phyloP scores from a whole-genome alignment of 345 rosid genomes.

The Bretschneidera sinensis region DNA sequence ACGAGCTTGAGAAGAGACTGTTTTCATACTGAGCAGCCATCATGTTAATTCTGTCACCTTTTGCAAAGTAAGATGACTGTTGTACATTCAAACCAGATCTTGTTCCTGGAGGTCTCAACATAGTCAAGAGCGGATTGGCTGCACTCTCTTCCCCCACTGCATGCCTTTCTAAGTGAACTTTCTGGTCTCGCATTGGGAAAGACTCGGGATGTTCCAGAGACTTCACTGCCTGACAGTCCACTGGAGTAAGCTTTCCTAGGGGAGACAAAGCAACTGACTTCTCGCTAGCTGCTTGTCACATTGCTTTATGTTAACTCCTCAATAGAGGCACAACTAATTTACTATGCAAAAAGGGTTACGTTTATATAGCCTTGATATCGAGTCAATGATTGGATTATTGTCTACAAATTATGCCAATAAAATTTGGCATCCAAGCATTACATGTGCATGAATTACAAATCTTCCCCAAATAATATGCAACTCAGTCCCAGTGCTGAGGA shows the following conservation, averaged over 20 bases:
- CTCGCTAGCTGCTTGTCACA: slow-evolving; percentile 25
- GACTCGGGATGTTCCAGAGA: slow-evolving; percentile 24
- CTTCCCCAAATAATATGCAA: too few relatives aligned
- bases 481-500: too few relatives aligned
- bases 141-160: slow-evolving; percentile 33
- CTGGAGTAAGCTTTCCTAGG: slow-evolving; percentile 22
- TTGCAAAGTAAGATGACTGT: slow-evolving; percentile 19
- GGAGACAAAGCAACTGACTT: slow-evolving; percentile 23
- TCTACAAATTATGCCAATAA: too few relatives aligned
- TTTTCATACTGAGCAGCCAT: slow-evolving; percentile 39
- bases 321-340: slow-evolving; percentile 8
- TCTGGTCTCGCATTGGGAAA: slow-evolving; percentile 25
- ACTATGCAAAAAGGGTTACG: background rate
- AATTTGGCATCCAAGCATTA: too few relatives aligned
- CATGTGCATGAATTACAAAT: too few relatives aligned
- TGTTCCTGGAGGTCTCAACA: slow-evolving; percentile 19
- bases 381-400: too few relatives aligned
- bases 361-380: background rate
- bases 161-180: slow-evolving; percentile 22
- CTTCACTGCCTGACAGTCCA: slow-evolving; percentile 21
- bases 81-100: slow-evolving; percentile 22
- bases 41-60: slow-evolving; percentile 21
- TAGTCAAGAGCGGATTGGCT: slow-evolving; percentile 18
- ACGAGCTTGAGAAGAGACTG: slow-evolving; percentile 61
- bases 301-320: slow-evolving; percentile 14